Evolutionary conservation across 177 flowering plant genomes (phyloP), one percentile per base, ranked within the genome.

Genomic region (Vitis hybrid): DNA sequence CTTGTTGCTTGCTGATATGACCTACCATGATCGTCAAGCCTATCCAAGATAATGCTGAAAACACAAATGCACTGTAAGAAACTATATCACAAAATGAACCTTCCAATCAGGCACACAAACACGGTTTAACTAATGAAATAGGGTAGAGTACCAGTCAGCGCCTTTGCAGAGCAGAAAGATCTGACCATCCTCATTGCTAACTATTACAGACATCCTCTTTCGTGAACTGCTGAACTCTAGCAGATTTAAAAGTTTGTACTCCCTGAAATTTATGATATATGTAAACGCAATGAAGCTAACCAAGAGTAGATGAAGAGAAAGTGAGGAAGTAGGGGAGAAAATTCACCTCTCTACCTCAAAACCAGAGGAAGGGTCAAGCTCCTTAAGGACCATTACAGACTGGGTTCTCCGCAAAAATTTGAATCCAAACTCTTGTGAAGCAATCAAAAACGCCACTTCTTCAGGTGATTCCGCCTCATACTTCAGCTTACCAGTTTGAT

Each of bases 381-480:
- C 88, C 65, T 71, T 74, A 19, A 86, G 62, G 55, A 80, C 52
- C 83, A 88, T 71, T 11, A 51, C 59, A 1, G 86, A 83, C 69
- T 87, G 86, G 7, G 86, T 86, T 80, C 94, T 83, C 69, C 68
- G 62, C 27, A 72, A 86, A 64, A 90, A 88, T 50, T 82, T 66
- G 65, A 90, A 85, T 24, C 90, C 94, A 67, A 90, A 85, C 69
- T 88, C 94, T 70, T 75, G 77, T 1, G 92, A 69, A 48, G 94
- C 90, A 74, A 85, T 75, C 64, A 90, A 77, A 71, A 90, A 88
- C 17, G 88, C 77, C 30, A 74, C 91, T 71, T 90, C 94, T 18
- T 90, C 94, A 7, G 94, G 94, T 3, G 94, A 90, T 62, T 90
- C 94, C 4, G 92, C 89, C 72, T 88, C 94, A 52, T 88, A 90